Conservation (phyloP, 2,329 filamentous ascomycete species). For the Salinomyces thailandicus region DNA sequence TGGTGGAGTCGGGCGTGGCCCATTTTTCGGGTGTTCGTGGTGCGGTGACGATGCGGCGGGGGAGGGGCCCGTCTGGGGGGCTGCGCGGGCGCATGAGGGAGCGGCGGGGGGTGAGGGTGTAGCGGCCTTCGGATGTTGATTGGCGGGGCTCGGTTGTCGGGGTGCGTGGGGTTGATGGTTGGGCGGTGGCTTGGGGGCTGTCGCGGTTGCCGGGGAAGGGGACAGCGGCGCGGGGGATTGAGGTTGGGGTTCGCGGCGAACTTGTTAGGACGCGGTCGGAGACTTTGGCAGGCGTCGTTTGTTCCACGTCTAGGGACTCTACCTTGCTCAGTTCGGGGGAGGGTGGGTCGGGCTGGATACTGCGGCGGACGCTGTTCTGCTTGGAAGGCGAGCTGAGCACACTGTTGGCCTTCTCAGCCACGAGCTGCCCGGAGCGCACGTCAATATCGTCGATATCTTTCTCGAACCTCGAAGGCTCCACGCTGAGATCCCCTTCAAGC, state of each 20-base stretch:
- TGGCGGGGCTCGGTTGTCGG: constrained; percentile 3
- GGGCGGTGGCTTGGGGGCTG: constrained; percentile 13
- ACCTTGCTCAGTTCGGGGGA: background rate
- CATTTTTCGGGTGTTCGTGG: constrained; percentile 8
- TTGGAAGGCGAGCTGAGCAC: constrained; percentile 7
- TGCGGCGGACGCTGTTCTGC: background rate
- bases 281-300: background rate
- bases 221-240: constrained; percentile 16
- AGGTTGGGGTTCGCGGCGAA: constrained; percentile 16
- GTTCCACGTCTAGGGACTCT: background rate
- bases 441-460: constrained; percentile 20
- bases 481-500: constrained; percentile 24
- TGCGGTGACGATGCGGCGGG: constrained; percentile 4
- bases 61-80: constrained; percentile 13
- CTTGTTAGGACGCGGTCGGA: constrained; percentile 9
- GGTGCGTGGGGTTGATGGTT: constrained; percentile 9
- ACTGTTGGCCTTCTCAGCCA: constrained; percentile 15
- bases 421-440: constrained; percentile 16
- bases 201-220: constrained; percentile 13
- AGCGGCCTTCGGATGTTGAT: constrained; percentile 7
- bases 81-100: constrained; percentile 15
- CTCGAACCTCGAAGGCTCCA: constrained; percentile 25
- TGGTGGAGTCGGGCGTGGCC: constrained; percentile 4
- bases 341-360: background rate
- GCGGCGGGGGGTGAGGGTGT: constrained; percentile 12